phyloP scores from a whole-genome alignment of 805 yeast species.

The Pichia manshurica region DNA sequence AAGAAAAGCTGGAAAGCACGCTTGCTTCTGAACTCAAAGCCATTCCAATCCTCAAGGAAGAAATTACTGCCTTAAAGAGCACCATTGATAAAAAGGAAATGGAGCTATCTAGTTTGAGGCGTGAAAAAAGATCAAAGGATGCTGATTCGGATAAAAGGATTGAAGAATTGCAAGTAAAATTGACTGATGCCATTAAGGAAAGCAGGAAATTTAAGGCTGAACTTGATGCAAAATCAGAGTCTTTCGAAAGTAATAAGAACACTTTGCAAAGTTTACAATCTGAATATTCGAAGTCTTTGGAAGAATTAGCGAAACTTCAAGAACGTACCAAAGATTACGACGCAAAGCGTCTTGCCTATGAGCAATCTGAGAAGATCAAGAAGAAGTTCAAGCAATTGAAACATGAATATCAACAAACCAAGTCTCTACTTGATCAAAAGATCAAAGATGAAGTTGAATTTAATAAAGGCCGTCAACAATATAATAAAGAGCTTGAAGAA shows the following conservation, averaged over 20 bases:
- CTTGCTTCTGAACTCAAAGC: constrained; percentile 12
- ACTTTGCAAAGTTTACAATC: background rate
- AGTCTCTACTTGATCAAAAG: constrained; percentile 36
- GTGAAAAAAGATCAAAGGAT: constrained; percentile 11
- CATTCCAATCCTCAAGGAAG: constrained; percentile 21
- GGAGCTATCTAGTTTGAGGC: constrained; percentile 22
- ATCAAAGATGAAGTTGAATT: constrained; percentile 39
- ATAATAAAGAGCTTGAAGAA: constrained; percentile 36
- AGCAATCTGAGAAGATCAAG: constrained; percentile 25
- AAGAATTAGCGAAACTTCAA: constrained; percentile 35
- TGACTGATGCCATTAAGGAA: constrained; percentile 4
- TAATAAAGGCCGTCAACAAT: constrained; percentile 36
- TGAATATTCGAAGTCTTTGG: background rate
- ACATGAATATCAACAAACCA: constrained; percentile 40
- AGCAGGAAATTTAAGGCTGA: constrained; percentile 34
- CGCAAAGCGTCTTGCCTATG: constrained; percentile 23
- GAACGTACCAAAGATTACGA: constrained; percentile 22
- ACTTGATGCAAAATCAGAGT: background rate
- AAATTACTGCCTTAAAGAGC: constrained; percentile 27
- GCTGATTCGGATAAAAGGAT: constrained; percentile 1
- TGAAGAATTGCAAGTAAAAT: constrained; percentile 3
- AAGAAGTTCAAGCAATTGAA: constrained; percentile 36
- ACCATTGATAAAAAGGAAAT: constrained; percentile 30
- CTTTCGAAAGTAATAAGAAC: background rate
- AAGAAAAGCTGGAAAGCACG: constrained; percentile 4